Conservation (phyloP, 768 basidiomycete genomes). For the Mycena galopus region DNA sequence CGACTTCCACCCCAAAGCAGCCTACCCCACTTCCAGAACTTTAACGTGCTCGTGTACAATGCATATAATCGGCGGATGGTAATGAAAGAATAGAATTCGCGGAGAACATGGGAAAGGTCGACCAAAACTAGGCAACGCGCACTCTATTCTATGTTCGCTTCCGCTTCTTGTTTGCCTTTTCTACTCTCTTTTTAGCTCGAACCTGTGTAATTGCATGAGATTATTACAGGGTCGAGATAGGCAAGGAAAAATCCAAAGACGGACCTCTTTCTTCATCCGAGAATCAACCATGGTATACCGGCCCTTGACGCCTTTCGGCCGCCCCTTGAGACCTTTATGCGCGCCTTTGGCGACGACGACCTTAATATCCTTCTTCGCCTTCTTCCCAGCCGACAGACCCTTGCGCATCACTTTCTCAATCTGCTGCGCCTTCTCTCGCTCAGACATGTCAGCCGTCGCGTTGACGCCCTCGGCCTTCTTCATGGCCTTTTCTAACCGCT, state of each 20-base stretch:
- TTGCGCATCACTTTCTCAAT: conserved; percentile 93
- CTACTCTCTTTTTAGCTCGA: conserved; percentile 85
- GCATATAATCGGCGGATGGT: not conserved
- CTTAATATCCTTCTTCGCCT: conserved; percentile 81
- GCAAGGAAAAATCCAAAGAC: conserved; percentile 34
- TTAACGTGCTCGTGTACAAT: not conserved
- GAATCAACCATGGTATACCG: conserved; percentile 95
- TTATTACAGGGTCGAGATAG: not conserved
- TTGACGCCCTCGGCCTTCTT: conserved; percentile 97
- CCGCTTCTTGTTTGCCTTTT: conserved; percentile 78
- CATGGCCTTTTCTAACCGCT: conserved; percentile 90
- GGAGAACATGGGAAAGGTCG: not conserved
- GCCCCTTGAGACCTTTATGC: conserved; percentile 90
- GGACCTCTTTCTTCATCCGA: conserved; percentile 92
- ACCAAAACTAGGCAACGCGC: not conserved
- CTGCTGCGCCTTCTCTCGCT: conserved; percentile 93
- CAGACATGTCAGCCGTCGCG: conserved; percentile 89
- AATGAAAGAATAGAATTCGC: not conserved
- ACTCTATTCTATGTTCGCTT: conserved; percentile 54
- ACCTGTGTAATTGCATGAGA: conserved; percentile 58
- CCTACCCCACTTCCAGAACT: not conserved
- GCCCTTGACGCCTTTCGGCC: conserved; percentile 97
- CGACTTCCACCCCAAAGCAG: not conserved
- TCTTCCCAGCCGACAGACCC: conserved; percentile 76
- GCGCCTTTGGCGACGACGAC: conserved; percentile 93